Conservation (phyloP, 345 rosid species). For the Garcia nutans region DNA sequence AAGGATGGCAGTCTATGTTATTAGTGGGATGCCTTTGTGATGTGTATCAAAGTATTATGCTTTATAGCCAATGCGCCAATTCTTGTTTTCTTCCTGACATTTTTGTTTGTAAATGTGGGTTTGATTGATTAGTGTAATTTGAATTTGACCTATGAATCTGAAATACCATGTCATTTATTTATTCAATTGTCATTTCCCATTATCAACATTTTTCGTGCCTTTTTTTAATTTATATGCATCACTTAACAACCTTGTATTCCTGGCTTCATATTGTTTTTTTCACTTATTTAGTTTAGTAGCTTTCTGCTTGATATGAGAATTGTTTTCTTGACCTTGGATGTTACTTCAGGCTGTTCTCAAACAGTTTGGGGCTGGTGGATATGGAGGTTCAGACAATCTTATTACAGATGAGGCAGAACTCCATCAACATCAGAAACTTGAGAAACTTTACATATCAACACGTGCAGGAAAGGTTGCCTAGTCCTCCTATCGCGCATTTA, state of each 20-base stretch:
- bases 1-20: not conserved
- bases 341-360: constrained; percentile 76
- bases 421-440: constrained; percentile 78
- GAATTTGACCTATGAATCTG: not conserved
- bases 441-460: constrained; percentile 89
- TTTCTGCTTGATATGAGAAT: constrained; percentile 4
- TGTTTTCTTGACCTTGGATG: constrained; percentile 5
- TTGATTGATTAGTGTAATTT: not conserved
- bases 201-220: not conserved
- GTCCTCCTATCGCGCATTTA: constrained; percentile 6
- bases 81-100: not conserved
- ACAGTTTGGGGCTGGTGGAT: constrained; percentile 88
- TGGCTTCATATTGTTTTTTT: not conserved
- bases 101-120: not conserved
- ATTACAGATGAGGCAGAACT: constrained; percentile 74
- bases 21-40: not conserved
- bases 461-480: constrained; percentile 77
- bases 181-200: constrained; percentile 15
- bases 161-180: constrained; percentile 7
- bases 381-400: constrained; percentile 71
- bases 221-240: constrained; percentile 17
- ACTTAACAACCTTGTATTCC: not conserved
- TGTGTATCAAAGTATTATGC: not conserved
- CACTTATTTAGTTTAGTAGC: not conserved
- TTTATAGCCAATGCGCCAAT: not conserved